Percentiles rank a stretch among this genome's conserved stretches.
Conservation (phyloP, 495 filamentous ascomycete genomes). For the Penicillium atrosanguineum region DNA sequence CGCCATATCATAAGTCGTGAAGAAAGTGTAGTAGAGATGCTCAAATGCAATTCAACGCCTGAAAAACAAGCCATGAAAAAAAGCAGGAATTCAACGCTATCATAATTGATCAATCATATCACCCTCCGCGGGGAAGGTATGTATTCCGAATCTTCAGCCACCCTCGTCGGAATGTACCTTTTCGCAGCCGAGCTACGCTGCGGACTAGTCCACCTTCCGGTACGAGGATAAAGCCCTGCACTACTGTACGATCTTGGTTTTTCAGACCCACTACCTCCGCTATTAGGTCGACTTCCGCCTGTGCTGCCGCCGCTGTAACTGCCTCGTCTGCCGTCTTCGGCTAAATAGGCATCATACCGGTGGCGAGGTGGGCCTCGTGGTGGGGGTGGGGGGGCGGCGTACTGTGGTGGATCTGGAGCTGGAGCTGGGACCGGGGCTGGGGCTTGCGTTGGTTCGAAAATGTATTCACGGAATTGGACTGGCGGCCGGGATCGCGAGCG, state of each 20-base stretch:
- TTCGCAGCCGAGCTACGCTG: constrained; percentile 14
- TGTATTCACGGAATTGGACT: constrained; percentile 32
- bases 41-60: background rate
- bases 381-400: constrained; percentile 15
- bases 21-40: background rate
- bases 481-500: constrained; percentile 23
- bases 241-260: constrained; percentile 23
- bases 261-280: constrained; percentile 28
- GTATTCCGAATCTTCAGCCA: constrained; percentile 16
- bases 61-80: background rate
- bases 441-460: constrained; percentile 23
- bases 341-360: constrained; percentile 13
- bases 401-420: constrained; percentile 27
- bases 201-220: constrained; percentile 16
- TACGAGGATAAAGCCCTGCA: constrained; percentile 14
- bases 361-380: constrained; percentile 20
- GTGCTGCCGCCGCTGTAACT: constrained; percentile 27
- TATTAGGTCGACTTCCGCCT: constrained; percentile 19
- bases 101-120: constrained; percentile 16
- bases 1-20: background rate
- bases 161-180: constrained; percentile 16
- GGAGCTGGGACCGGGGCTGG: constrained; percentile 23
- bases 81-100: background rate
- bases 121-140: constrained; percentile 13
- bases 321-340: constrained; percentile 18